These are phyloP conservation scores for Exophiala spinifera DNA, from an alignment of 2,329 filamentous ascomycete species.

Conservation along the genomic window DNA sequence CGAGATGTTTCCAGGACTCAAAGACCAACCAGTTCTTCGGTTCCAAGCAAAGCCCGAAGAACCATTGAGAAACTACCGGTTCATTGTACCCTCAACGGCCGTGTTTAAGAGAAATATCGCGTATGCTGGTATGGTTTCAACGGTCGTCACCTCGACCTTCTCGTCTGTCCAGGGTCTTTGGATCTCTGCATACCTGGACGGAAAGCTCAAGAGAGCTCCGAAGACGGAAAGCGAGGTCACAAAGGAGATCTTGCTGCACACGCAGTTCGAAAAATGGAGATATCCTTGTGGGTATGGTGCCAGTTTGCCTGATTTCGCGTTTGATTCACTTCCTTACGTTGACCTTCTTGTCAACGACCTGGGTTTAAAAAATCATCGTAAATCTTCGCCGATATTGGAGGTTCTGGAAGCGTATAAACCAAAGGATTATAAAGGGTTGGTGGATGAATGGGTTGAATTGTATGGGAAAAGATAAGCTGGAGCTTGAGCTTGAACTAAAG, in stretches of 20 bases:
- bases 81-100: conserved; percentile 44
- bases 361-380: conserved; percentile 51
- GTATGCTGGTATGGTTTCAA: conserved; percentile 48
- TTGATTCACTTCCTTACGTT: conserved; percentile 72
- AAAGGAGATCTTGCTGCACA: conserved; percentile 60
- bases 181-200: conserved; percentile 63
- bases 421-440: neutral
- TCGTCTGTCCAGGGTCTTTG: conserved; percentile 55
- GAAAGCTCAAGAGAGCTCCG: conserved; percentile 39
- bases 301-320: conserved; percentile 66
- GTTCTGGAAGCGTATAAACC: conserved; percentile 38
- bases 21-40: conserved; percentile 38
- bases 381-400: conserved; percentile 32
- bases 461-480: too few relatives aligned
- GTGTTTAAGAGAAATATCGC: conserved; percentile 44
- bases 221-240: conserved; percentile 41
- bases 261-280: conserved; percentile 66
- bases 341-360: conserved; percentile 66
- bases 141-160: conserved; percentile 44
- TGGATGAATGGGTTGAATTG: neutral
- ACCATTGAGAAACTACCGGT: conserved; percentile 45
- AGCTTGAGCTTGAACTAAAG: too few relatives aligned
- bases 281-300: conserved; percentile 64
- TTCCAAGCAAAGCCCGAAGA: conserved; percentile 3
- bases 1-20: conserved; percentile 49